Evolutionary conservation across 495 filamentous ascomycete genomes (phyloP).

Genomic region (Schizothecium vesticola): DNA sequence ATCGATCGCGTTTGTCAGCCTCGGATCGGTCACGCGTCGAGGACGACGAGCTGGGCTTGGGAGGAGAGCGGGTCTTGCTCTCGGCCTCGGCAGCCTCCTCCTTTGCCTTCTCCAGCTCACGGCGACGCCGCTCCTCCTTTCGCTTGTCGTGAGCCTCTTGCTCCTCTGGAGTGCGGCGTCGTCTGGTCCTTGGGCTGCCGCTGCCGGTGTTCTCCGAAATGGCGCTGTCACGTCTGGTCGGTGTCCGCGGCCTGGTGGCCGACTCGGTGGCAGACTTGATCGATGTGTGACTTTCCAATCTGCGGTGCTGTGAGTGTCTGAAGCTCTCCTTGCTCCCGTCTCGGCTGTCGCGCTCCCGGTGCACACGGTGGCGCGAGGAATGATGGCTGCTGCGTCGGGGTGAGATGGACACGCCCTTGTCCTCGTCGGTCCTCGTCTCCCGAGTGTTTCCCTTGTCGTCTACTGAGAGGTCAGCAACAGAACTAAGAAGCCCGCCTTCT

Average conservation of each 20-base stretch:
- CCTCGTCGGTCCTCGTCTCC: slow-evolving; percentile 29
- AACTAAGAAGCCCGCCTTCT: slow-evolving; percentile 25
- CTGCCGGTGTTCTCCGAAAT: slow-evolving; percentile 28
- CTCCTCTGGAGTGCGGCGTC: slow-evolving; percentile 16
- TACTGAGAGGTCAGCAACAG: slow-evolving; percentile 45
- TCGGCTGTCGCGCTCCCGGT: slow-evolving; percentile 21
- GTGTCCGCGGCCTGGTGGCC: slow-evolving; percentile 24
- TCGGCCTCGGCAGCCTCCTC: slow-evolving; percentile 10
- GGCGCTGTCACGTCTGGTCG: slow-evolving; percentile 32
- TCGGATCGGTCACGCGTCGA: neutral
- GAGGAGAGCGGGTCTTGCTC: slow-evolving; percentile 11
- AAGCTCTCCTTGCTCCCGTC: slow-evolving; percentile 31
- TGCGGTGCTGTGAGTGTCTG: slow-evolving; percentile 29
- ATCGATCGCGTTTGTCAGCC: slow-evolving; percentile 10
- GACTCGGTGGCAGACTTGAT: slow-evolving; percentile 17
- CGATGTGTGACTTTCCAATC: slow-evolving; percentile 32
- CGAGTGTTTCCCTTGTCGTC: slow-evolving; percentile 36
- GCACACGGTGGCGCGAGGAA: slow-evolving; percentile 29
- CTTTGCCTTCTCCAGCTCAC: slow-evolving; percentile 24
- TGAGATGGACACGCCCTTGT: slow-evolving; percentile 22
- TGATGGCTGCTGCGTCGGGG: slow-evolving; percentile 33
- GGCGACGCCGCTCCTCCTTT: slow-evolving; percentile 33
- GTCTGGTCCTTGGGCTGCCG: slow-evolving; percentile 18
- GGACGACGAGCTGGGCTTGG: slow-evolving; percentile 1
- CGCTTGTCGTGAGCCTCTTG: slow-evolving; percentile 40